phyloP scores from a whole-genome alignment of 768 basidiomycete genomes.

The Pisolithus albus region DNA sequence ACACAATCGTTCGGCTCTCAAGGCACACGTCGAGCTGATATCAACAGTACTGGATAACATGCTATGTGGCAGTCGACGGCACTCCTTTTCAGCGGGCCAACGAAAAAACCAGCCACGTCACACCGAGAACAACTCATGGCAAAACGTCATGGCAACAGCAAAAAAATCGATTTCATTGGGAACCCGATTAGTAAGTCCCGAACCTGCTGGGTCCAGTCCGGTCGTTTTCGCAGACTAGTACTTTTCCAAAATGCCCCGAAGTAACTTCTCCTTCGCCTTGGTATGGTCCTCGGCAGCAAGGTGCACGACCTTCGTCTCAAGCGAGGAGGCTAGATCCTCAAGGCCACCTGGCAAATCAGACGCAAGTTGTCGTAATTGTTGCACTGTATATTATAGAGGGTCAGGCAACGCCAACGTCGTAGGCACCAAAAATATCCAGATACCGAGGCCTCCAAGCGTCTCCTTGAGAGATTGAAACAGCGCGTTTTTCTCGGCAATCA shows the following conservation, averaged over 20 bases:
- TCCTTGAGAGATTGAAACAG: conserved; percentile 47
- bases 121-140: no score
- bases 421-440: conserved; percentile 2
- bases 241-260: conserved; percentile 29
- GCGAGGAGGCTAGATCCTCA: conserved; percentile 43
- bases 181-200: no score
- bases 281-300: conserved; percentile 27
- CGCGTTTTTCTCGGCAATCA: conserved; percentile 40
- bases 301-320: conserved; percentile 50
- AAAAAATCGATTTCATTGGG: no score
- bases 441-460: conserved; percentile 44
- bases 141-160: no score
- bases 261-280: conserved; percentile 29
- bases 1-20: no score
- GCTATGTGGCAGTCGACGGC: no score
- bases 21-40: no score
- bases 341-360: conserved; percentile 43
- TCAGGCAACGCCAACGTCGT: conserved; percentile 3
- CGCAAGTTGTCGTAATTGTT: conserved; percentile 35
- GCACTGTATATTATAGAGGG: conserved; percentile 30
- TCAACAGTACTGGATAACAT: no score
- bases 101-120: no score
- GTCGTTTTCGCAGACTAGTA: conserved; percentile 14
- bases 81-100: no score
- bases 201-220: neutral